Base-by-base conservation (phyloP, 306 rosid species). In the Psophocarpus tetragonolobus region DNA sequence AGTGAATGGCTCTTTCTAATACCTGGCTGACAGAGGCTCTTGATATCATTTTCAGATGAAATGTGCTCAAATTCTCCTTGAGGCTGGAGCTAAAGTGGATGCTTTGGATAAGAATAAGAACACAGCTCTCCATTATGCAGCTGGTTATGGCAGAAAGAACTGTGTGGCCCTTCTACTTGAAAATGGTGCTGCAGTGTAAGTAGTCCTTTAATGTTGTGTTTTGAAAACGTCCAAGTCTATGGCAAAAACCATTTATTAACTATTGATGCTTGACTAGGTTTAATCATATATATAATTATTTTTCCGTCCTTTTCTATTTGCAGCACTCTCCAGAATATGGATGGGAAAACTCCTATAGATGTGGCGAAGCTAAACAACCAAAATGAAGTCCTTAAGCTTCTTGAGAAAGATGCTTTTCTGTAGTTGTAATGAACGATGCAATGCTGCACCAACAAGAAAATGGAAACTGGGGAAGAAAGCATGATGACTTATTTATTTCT, bases 61-160 rank as follows among this genome's bases (percentile, higher is more conserved):
- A 85, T 96, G 99, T 83, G 97, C 96, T n/a, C 99, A 88, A 87
- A 78, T 83, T 70, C 99, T 96, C 64, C 91, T 96, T 4, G 99
- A 96, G 80, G 96, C 99, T 71, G 98, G 99, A 66, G 99, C 97
- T 3, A 89, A 86, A 63, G 99, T 92, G 53, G 96, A 96, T 81
- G 94, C 99, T 74, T 88, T 96, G 84, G 99, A 96, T 79, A 92
- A 86, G 85, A 96, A 96, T 39, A 96, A 96, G 80, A 96, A 96
- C 88, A 96, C 98, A 0, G 99, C 99, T 1, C 97, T 96, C 80
- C 99, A 96, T 84, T 96, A 96, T 30, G 99, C 99, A n/a, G 97
- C 97, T 29, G 99, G 99, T 81, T 96, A 96, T 62, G 99, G 99
- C 41, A 83, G 99, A 88, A 91, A 92, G 92, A 97, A 96, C 39